Conservation (phyloP, 2,329 filamentous ascomycete genomes). For the Arthrobotrys megalospora region DNA sequence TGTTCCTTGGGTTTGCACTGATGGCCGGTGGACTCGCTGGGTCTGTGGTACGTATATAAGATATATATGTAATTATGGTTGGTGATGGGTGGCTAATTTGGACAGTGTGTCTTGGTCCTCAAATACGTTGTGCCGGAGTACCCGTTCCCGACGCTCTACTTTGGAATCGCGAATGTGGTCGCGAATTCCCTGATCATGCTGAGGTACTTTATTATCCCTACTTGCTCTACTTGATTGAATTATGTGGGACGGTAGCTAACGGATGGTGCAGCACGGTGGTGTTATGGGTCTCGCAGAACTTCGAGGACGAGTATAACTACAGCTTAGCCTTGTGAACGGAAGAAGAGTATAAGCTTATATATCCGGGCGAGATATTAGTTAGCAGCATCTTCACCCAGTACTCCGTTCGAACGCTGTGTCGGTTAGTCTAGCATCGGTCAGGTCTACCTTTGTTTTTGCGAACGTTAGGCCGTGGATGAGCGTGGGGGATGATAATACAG, state of each 20-base stretch:
- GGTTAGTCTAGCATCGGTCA: too few relatives aligned
- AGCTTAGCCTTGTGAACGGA: constrained; percentile 74
- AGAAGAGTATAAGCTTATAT: constrained; percentile 10
- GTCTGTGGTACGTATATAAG: constrained; percentile 71
- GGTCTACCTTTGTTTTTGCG: too few relatives aligned
- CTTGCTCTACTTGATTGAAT: too few relatives aligned
- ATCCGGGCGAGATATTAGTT: neutral
- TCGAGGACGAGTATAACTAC: constrained; percentile 81
- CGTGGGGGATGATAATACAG: too few relatives aligned
- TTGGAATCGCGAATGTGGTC: constrained; percentile 78
- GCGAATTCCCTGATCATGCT: constrained; percentile 78
- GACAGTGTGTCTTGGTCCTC: constrained; percentile 75
- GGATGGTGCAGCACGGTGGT: constrained; percentile 72
- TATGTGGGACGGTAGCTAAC: constrained; percentile 16
- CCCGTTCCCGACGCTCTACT: constrained; percentile 75
- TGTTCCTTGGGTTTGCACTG: constrained; percentile 79
- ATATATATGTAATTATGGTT: neutral
- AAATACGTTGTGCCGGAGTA: constrained; percentile 77
- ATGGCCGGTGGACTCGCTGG: constrained; percentile 79
- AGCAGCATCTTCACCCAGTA: neutral
- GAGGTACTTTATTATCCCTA: constrained; percentile 70
- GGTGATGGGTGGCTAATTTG: constrained; percentile 41
- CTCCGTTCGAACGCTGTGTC: too few relatives aligned
- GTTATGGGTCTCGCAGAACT: constrained; percentile 80
- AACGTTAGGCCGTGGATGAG: too few relatives aligned